Base-by-base conservation (phyloP, 352 stramenopile genomes). In the Proteromonas lacertae region DNA sequence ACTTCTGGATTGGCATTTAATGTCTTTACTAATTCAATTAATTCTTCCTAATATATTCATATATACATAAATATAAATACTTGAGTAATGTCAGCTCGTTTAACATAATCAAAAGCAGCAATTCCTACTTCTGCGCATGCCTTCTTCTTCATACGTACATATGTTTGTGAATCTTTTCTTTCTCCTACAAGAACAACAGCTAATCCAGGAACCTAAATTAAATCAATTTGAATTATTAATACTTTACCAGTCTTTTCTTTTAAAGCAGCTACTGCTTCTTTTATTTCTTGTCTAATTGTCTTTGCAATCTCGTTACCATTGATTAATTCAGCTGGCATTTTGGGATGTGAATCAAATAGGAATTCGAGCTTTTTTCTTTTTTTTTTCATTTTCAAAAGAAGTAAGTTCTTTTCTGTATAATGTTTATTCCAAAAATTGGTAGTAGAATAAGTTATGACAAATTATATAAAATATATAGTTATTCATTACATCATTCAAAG, bases 61-160 rank as follows among this genome's bases (percentile, higher is more conserved):
- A n/a, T n/a, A n/a, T n/a, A n/a, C n/a, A n/a, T n/a, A n/a, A n/a
- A n/a, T n/a, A n/a, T n/a, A n/a, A n/a, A n/a, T n/a, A 2, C 24
- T 29, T 40, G 2, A 28, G 35, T 34, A n/a, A 40, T 12, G 19
- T 26, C 20, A 19, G 35, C 44, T 12, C 48, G 42, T 40, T 56
- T 64, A 37, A 62, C 50, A 33, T 48, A 50, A 10, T 76, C 56
- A 43, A 86, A 67, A 8, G 66, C 66, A 0, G 43, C 41, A 51
- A 94, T 83, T 28, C 80, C 81, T 17, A 82, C 64, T 41, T 90
- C 74, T 16, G 52, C 68, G 52, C 73, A 92, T 12, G 83, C 82
- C 48, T 88, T 92, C 52, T 93, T 89, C 54, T 98, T 98, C 56
- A 88, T 93, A 30, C 78, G 66, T 24, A 98, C 88, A 51, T 99